A percentile compares a stretch with the other conserved stretches of the same genome.
phyloP scores from a whole-genome alignment of 306 rosid genomes.

The Datisca glomerata region DNA sequence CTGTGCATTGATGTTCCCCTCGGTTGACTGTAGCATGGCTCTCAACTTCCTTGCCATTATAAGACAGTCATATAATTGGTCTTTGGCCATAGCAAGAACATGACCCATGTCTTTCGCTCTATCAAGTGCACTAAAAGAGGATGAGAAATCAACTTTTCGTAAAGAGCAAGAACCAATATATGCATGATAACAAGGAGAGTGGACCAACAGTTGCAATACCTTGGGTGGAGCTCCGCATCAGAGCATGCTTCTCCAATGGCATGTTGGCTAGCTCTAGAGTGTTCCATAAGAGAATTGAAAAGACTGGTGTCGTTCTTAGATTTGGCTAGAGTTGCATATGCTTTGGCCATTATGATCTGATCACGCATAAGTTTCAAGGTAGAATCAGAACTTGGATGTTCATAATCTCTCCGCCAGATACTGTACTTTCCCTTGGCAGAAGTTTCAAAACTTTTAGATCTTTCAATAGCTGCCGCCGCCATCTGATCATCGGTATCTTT shows the following conservation, averaged over 20 bases:
- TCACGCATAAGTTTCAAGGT: slow-evolving; percentile 89
- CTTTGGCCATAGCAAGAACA: slow-evolving; percentile 75
- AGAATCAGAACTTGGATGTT: slow-evolving; percentile 79
- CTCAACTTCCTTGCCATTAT: slow-evolving; percentile 66
- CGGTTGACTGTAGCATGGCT: slow-evolving; percentile 84
- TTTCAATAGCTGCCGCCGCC: slow-evolving; percentile 65
- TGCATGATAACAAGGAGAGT: slow-evolving; percentile 13
- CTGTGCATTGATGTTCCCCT: slow-evolving; percentile 49
- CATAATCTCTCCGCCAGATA: slow-evolving; percentile 91
- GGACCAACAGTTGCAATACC: slow-evolving; percentile 35
- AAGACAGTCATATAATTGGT: slow-evolving; percentile 65
- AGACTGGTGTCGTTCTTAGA: slow-evolving; percentile 53
- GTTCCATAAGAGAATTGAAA: slow-evolving; percentile 45
- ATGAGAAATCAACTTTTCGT: slow-evolving; percentile 20
- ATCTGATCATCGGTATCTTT: slow-evolving; percentile 50
- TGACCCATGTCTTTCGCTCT: slow-evolving; percentile 92
- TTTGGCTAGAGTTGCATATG: slow-evolving; percentile 75
- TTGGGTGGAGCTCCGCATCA: slow-evolving; percentile 77
- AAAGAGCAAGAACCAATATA: slow-evolving; percentile 14
- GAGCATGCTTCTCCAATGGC: slow-evolving; percentile 74
- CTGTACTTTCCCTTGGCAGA: slow-evolving; percentile 65
- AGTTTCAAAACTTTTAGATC: slow-evolving; percentile 47
- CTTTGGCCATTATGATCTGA: slow-evolving; percentile 92
- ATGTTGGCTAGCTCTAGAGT: slow-evolving; percentile 47
- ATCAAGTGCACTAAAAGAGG: slow-evolving; percentile 62